Base-by-base conservation (phyloP, 1,284 basidiomycete genomes). In the Cystobasidium slooffiae region DNA sequence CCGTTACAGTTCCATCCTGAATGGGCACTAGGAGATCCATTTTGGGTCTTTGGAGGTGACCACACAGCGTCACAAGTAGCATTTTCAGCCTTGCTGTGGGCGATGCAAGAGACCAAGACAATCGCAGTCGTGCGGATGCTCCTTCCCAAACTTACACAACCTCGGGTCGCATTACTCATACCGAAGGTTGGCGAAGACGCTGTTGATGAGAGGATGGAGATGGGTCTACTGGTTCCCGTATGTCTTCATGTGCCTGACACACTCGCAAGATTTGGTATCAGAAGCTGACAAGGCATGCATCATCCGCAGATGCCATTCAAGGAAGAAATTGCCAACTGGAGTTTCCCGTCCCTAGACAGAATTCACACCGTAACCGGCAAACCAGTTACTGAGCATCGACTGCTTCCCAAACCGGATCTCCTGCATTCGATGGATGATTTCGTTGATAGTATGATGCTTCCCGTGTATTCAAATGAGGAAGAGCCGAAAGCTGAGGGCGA, bases 281-380 rank as follows among this genome's bases (percentile, higher is more conserved):
- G 39, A 1, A 31, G 22, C 10, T 61, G 37, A 61, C 9, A 41
- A n/a, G 14, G 20, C 16, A 31, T 61, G 24, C 31, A 22, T 14
- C 10, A 4, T 37, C 18, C 58, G 20, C 39, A 72, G 69, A 73
- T 73, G 70, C 70, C 70, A 0, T 73, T 73, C 53, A 73, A 59
- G 22, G 70, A 73, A 37, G 70, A 73, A 31, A 53, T 73, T n/a
- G 70, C 70, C 3, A 73, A 64, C n/a, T 73, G 70, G 70, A 65
- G 62, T 47, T 73, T 73, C 53, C 70, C 70, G 14, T 65, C 62
- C 0, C 44, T 73, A 18, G 70, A 73, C n/a, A 61, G 70, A 22
- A 66, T 73, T 43, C 61, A 64, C 18, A 73, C 61, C 3, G 58
- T 61, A n/a, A 55, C 70, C 37, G 70, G 70, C 37, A 56, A 53